Evolutionary conservation across 83 land plant species (phyloP).

Genomic region (Diphasiastrum complanatum): DNA sequence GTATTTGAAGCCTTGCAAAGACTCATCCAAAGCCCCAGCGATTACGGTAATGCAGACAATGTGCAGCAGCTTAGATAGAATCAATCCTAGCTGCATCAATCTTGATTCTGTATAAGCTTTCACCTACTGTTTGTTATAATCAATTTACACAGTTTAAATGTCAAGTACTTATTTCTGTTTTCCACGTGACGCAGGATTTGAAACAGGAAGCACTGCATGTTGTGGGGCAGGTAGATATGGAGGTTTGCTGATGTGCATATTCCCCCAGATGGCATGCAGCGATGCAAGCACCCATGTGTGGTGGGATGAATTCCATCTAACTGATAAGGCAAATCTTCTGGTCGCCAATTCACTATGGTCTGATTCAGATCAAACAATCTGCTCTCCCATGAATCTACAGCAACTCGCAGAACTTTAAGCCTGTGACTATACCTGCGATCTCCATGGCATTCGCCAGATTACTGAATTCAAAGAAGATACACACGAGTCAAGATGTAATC

Average conservation of each 20-base stretch:
- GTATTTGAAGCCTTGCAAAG: slow-evolving; percentile 54
- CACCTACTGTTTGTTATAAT: background rate
- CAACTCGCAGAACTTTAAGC: no score
- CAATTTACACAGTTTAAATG: no score
- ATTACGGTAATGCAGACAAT: slow-evolving; percentile 37
- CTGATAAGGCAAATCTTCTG: slow-evolving; percentile 52
- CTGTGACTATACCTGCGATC: no score
- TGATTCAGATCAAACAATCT: no score
- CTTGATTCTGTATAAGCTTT: background rate
- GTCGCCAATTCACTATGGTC: slow-evolving; percentile 62
- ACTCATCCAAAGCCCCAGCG: slow-evolving; percentile 37
- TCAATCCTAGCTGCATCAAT: no score
- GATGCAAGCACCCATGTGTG: slow-evolving; percentile 56
- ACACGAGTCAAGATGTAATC: no score
- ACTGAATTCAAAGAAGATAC: no score
- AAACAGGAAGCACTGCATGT: slow-evolving; percentile 52
- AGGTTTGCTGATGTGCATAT: slow-evolving; percentile 55
- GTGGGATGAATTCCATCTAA: slow-evolving; percentile 88
- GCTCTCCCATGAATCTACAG: no score
- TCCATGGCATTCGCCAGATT: no score
- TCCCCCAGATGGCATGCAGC: slow-evolving; percentile 53
- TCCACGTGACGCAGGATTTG: slow-evolving; percentile 43
- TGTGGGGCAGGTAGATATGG: slow-evolving; percentile 69
- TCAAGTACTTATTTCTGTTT: no score
- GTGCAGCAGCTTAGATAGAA: no score